phyloP scores from a whole-genome alignment of 2,329 filamentous ascomycete genomes.

The Beauveria bassiana region DNA sequence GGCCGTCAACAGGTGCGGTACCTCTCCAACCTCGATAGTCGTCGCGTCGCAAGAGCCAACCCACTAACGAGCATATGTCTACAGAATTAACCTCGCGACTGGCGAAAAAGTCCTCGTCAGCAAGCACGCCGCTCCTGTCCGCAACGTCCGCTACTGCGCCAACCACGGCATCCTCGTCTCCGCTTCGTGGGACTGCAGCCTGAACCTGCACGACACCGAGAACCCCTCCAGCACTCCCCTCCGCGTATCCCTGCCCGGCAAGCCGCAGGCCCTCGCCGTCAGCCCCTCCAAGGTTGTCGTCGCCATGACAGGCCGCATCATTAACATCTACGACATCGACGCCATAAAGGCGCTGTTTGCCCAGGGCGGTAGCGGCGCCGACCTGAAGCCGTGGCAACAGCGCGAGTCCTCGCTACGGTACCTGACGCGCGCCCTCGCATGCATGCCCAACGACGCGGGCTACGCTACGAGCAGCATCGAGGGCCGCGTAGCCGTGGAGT shows the following conservation, averaged over 20 bases:
- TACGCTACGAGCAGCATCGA: slow-evolving; percentile 93
- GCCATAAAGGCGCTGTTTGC: slow-evolving; percentile 51
- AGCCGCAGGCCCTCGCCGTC: slow-evolving; percentile 80
- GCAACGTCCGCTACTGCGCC: slow-evolving; percentile 73
- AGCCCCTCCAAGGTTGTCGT: slow-evolving; percentile 79
- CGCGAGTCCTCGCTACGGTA: slow-evolving; percentile 93
- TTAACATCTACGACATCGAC: slow-evolving; percentile 87
- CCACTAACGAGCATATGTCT: neutral
- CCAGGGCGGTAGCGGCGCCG: slow-evolving; percentile 32
- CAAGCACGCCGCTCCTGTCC: slow-evolving; percentile 71
- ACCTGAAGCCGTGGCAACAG: slow-evolving; percentile 78
- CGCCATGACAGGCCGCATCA: slow-evolving; percentile 87
- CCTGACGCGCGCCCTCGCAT: slow-evolving; percentile 85
- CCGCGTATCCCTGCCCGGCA: slow-evolving; percentile 66
- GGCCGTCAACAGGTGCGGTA: slow-evolving; percentile 63
- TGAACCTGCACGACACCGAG: slow-evolving; percentile 71
- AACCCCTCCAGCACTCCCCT: slow-evolving; percentile 47
- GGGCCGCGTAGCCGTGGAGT: slow-evolving; percentile 91
- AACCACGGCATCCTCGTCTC: slow-evolving; percentile 75
- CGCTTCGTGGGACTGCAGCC: slow-evolving; percentile 85
- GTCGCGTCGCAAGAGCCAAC: neutral
- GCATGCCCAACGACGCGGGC: slow-evolving; percentile 93
- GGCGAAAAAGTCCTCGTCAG: slow-evolving; percentile 68
- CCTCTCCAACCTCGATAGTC: no score
- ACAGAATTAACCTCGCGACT: slow-evolving; percentile 59